Conservation (phyloP, 2,329 filamentous ascomycete genomes). For the Aspergillus proliferans region DNA sequence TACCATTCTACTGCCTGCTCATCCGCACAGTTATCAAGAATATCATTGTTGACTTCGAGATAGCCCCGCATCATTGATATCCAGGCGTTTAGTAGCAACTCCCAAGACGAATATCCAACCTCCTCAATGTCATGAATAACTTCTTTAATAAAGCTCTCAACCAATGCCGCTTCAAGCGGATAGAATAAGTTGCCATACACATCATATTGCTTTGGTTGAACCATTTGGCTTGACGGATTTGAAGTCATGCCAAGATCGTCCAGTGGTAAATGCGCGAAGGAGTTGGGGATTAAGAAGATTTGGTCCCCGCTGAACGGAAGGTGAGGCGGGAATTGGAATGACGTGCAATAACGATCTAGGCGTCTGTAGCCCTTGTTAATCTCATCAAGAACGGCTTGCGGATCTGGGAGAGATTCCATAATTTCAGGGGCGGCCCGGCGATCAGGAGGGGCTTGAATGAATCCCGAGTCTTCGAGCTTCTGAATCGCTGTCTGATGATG, state of each 20-base stretch:
- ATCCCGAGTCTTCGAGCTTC: slow-evolving; percentile 5
- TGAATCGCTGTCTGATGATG: slow-evolving; percentile 4
- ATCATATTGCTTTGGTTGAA: slow-evolving; percentile 4
- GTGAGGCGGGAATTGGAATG: slow-evolving; percentile 4
- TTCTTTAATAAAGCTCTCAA: slow-evolving; percentile 6
- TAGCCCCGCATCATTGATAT: slow-evolving; percentile 19
- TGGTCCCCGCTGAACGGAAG: slow-evolving; percentile 1
- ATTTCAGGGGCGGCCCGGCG: slow-evolving; percentile 5
- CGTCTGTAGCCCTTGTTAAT: background rate
- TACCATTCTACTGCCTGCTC: slow-evolving; percentile 19
- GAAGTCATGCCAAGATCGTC: slow-evolving; percentile 1
- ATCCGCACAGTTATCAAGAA: slow-evolving; percentile 19
- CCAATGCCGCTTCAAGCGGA: slow-evolving; percentile 5
- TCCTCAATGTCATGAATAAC: slow-evolving; percentile 18
- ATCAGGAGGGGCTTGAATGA: slow-evolving; percentile 5
- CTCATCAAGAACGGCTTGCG: slow-evolving; percentile 1
- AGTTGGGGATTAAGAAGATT: slow-evolving; percentile 6
- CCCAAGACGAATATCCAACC: slow-evolving; percentile 12
- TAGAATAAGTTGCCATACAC: slow-evolving; percentile 8
- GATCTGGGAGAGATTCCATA: slow-evolving; percentile 6
- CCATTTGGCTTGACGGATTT: background rate
- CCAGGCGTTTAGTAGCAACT: slow-evolving; percentile 13
- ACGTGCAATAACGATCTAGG: slow-evolving; percentile 7
- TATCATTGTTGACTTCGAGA: slow-evolving; percentile 19
- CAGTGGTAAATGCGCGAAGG: slow-evolving; percentile 6